A percentile compares a stretch with the other conserved stretches of the same genome.
phyloP scores from a whole-genome alignment of 768 basidiomycete species.

The Boletellus ananas region DNA sequence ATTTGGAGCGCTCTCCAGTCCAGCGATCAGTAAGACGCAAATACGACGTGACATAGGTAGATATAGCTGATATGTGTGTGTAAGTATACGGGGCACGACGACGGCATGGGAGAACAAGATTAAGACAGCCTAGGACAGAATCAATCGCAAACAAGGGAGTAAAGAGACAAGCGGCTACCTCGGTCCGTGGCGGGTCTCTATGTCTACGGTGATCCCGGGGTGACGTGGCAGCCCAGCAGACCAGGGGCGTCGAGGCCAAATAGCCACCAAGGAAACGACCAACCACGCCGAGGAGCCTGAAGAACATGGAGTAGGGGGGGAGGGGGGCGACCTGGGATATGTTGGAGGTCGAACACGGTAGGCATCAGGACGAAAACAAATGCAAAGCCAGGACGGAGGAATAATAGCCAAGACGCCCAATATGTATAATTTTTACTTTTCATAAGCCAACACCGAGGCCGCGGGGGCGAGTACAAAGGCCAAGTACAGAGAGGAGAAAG shows the following conservation, averaged over 20 bases:
- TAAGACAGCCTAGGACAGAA: constrained; percentile 13
- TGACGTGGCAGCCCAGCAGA: constrained; percentile 10
- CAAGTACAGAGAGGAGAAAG: neutral
- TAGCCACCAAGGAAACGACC: neutral
- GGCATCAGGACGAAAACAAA: constrained; percentile 8
- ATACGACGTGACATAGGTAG: constrained; percentile 25
- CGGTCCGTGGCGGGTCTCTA: constrained; percentile 12
- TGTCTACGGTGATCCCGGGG: constrained; percentile 13
- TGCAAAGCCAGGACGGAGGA: constrained; percentile 7
- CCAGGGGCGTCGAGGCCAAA: neutral
- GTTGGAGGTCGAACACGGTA: constrained; percentile 28
- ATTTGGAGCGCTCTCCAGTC: neutral
- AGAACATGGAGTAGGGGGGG: neutral
- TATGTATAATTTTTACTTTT: constrained; percentile 39
- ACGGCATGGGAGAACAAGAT: constrained; percentile 14
- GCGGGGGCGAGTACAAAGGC: neutral
- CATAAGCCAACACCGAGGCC: too few relatives aligned
- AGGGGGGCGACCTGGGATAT: constrained; percentile 30
- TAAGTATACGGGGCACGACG: constrained; percentile 15
- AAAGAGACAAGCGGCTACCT: neutral
- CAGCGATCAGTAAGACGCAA: constrained; percentile 3
- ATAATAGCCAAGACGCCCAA: constrained; percentile 32
- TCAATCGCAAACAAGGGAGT: neutral
- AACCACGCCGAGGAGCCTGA: constrained; percentile 7
- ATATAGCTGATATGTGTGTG: constrained; percentile 17